Evolutionary conservation across 176 grass and related monocot genomes (phyloP).

Genomic region (Triticum aestivum): IWGSC_CS_RefSeq_v2.1 NC_057800.1:713817881-713818380

Average conservation of each 20-base stretch:
- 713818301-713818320: conserved; percentile 42
- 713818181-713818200: conserved; percentile 8
- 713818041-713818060: too few relatives aligned
- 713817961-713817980: background rate
- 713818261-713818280: conserved; percentile 44
- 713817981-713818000: background rate
- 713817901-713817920: conserved; percentile 66
- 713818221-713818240: conserved; percentile 93
- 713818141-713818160: conserved; percentile 88
- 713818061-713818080: conserved; percentile 60
- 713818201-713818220: conserved; percentile 59
- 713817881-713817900: conserved; percentile 31
- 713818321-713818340: conserved; percentile 58
- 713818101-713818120: conserved; percentile 67
- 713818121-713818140: conserved; percentile 64
- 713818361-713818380: background rate
- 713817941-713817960: conserved; percentile 74
- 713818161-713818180: conserved; percentile 77
- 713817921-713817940: conserved; percentile 87
- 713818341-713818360: conserved; percentile 18
- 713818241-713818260: conserved; percentile 43
- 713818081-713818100: conserved; percentile 40
- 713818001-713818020: background rate
- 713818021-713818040: background rate
- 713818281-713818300: conserved; percentile 35